phyloP scores from a whole-genome alignment of 2,329 filamentous ascomycete genomes.

The Cytospora piceae region DNA sequence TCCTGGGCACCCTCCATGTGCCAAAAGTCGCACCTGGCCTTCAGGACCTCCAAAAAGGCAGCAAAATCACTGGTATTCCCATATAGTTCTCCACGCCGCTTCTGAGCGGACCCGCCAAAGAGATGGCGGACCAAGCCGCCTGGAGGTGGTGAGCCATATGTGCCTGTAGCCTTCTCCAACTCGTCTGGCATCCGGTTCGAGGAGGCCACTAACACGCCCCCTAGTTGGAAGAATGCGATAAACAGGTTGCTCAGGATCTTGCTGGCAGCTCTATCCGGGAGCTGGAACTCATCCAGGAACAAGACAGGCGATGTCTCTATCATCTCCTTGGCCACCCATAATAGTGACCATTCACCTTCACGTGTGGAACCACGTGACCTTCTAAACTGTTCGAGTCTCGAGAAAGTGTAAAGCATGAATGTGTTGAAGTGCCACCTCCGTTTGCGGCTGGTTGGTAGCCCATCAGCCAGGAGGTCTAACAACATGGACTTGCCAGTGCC shows the following conservation, averaged over 20 bases:
- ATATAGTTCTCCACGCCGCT: constrained; percentile 54
- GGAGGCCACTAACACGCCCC: constrained; percentile 78
- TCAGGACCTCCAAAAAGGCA: constrained; percentile 74
- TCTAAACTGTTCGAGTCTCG: constrained; percentile 70
- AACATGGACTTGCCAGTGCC: constrained; percentile 86
- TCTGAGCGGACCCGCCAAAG: constrained; percentile 45
- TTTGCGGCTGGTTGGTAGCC: constrained; percentile 74
- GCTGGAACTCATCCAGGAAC: constrained; percentile 83
- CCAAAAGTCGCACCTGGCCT: constrained; percentile 80
- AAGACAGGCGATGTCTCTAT: constrained; percentile 75
- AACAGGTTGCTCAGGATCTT: constrained; percentile 82
- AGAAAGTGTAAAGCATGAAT: constrained; percentile 80
- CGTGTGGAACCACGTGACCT: constrained; percentile 37
- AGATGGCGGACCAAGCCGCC: constrained; percentile 55
- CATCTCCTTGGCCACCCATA: constrained; percentile 76
- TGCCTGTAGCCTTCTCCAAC: constrained; percentile 72
- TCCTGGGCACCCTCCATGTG: constrained; percentile 78
- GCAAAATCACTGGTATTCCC: constrained; percentile 73
- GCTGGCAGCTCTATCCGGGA: constrained; percentile 76
- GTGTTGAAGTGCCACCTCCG: constrained; percentile 82
- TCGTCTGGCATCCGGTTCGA: constrained; percentile 86
- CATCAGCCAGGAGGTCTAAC: constrained; percentile 79
- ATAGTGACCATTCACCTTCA: constrained; percentile 65
- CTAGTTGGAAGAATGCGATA: constrained; percentile 79
- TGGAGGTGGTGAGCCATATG: constrained; percentile 64